A percentile compares a stretch with the other conserved stretches of the same genome.
Conservation (phyloP, 1,284 basidiomycete genomes). For the Mrakiaceae sp. region DNA sequence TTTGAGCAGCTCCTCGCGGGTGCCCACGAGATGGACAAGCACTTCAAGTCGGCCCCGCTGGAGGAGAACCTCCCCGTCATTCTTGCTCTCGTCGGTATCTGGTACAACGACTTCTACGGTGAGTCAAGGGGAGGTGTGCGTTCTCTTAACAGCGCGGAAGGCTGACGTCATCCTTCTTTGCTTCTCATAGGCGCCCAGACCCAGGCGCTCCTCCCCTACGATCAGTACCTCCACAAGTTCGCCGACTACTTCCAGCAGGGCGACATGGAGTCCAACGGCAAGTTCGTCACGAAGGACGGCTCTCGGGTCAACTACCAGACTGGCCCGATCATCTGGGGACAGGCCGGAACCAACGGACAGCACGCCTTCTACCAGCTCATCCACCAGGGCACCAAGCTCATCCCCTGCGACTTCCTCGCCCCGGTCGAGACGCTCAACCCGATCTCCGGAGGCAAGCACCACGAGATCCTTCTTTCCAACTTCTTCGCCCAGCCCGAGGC, state of each 20-base stretch:
- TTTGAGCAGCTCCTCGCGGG: slow-evolving; percentile 82
- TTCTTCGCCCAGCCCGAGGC: slow-evolving; percentile 98
- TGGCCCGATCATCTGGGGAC: slow-evolving; percentile 98
- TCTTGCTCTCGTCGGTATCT: slow-evolving; percentile 82
- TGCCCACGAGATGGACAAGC: slow-evolving; percentile 95
- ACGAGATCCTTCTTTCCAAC: slow-evolving; percentile 93
- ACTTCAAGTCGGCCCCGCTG: slow-evolving; percentile 79
- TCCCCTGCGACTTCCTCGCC: slow-evolving; percentile 86
- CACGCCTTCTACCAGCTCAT: slow-evolving; percentile 99
- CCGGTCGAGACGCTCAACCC: slow-evolving; percentile 82
- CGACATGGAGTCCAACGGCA: slow-evolving; percentile 99
- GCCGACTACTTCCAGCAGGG: slow-evolving; percentile 98
- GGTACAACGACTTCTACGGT: slow-evolving; percentile 99
- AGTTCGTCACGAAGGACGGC: slow-evolving; percentile 87
- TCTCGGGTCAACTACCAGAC: slow-evolving; percentile 91
- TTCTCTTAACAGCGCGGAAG: background rate
- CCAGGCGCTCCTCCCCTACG: slow-evolving; percentile 88
- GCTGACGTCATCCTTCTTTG: background rate
- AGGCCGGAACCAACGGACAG: slow-evolving; percentile 94
- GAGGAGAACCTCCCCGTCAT: slow-evolving; percentile 89
- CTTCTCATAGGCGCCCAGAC: slow-evolving; percentile 61
- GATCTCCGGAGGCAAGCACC: slow-evolving; percentile 74
- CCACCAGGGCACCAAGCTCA: slow-evolving; percentile 87
- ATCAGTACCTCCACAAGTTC: slow-evolving; percentile 98
- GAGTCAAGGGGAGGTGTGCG: slow-evolving; percentile 17